Conservation (phyloP, 225 moss, liverwort and hornwort species). For the Climacium dendroides region DNA sequence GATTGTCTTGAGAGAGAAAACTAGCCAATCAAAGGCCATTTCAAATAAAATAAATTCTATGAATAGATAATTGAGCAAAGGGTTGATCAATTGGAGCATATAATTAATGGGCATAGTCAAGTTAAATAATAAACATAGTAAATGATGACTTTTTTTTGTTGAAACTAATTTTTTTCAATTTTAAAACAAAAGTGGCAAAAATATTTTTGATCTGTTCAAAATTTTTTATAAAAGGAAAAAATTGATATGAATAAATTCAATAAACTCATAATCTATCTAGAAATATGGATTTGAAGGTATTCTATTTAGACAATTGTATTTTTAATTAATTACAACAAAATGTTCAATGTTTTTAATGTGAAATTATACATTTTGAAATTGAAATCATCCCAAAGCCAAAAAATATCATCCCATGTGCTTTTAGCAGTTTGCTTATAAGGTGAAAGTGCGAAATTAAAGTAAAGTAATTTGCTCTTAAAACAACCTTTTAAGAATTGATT, state of each 20-base stretch:
- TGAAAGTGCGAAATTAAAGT: not conserved
- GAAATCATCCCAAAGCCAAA: not conserved
- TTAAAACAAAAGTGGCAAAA: not conserved
- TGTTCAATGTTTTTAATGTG: not conserved
- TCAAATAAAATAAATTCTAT: not conserved
- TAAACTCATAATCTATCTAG: not conserved
- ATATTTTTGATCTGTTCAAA: not conserved
- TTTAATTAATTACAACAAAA: not conserved
- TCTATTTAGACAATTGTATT: rapidly evolving
- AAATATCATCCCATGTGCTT: not conserved
- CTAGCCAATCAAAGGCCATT: not conserved
- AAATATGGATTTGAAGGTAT: not conserved
- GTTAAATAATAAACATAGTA: too few species aligned
- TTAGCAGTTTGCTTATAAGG: rapidly evolving
- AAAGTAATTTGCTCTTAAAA: not conserved
- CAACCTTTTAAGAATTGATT: not conserved
- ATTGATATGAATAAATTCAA: not conserved
- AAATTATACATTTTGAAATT: not conserved
- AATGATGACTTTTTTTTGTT: not conserved
- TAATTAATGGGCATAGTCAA: not conserved
- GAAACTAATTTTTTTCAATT: not conserved
- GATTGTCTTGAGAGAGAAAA: not conserved
- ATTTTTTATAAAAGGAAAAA: not conserved
- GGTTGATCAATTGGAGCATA: too few species aligned
- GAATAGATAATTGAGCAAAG: not conserved